Percentiles rank a stretch among this genome's conserved stretches.
phyloP scores from a whole-genome alignment of 257 asterid species.

The Cinchona pubescens region DNA sequence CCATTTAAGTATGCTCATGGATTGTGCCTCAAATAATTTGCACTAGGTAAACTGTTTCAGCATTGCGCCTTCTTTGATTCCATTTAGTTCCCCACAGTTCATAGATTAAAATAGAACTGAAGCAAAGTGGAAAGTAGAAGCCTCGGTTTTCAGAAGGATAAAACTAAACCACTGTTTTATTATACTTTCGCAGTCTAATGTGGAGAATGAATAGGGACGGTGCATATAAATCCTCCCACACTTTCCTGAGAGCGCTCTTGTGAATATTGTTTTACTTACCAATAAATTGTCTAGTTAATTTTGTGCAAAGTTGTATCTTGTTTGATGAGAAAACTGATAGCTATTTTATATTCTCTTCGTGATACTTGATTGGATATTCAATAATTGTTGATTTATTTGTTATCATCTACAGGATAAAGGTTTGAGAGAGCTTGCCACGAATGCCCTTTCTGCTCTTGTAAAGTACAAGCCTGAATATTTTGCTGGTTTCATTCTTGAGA shows the following conservation, averaged over 20 bases:
- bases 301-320: not conserved
- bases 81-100: not conserved
- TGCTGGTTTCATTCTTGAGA: constrained; percentile 56
- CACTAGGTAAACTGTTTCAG: not conserved
- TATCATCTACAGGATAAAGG: constrained; percentile 71
- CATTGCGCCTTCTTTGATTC: not conserved
- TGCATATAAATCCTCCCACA: not conserved
- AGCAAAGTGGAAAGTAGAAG: not conserved
- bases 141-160: not conserved
- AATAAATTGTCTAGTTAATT: not conserved
- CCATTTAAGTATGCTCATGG: not conserved
- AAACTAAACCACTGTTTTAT: not conserved
- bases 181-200: not conserved
- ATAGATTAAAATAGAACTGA: not conserved
- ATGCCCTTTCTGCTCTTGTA: constrained; percentile 80
- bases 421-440: constrained; percentile 92
- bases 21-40: not conserved
- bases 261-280: not conserved
- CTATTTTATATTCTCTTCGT: constrained; percentile 20
- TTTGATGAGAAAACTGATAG: not conserved
- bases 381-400: constrained; percentile 24
- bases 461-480: constrained; percentile 79
- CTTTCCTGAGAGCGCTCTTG: not conserved
- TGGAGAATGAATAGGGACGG: not conserved
- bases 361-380: constrained; percentile 16